Conservation (phyloP, 148 eudicot genomes). For the Chenopodium suecicum region DNA sequence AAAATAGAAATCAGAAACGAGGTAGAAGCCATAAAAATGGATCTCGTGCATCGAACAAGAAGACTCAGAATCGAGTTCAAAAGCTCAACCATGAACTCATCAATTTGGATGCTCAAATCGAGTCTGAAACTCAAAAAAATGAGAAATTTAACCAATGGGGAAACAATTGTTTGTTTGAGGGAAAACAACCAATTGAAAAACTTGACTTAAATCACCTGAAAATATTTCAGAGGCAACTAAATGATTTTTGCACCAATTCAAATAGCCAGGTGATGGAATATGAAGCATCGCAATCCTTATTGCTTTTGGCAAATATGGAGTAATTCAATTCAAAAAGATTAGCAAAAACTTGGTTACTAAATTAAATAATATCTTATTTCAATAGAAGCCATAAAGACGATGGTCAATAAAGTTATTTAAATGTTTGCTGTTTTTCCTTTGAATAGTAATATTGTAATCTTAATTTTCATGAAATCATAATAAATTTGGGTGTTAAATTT, state of each 20-base stretch:
- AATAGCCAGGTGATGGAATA: neutral
- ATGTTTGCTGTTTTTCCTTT: too few species aligned
- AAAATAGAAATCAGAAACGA: neutral
- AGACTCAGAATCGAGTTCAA: neutral
- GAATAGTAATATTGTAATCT: too few species aligned
- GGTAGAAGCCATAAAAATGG: neutral
- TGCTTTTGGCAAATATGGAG: slow-evolving; percentile 19
- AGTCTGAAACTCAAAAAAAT: neutral
- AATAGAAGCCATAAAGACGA: too few species aligned
- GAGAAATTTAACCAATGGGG: neutral
- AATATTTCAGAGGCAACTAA: slow-evolving; percentile 7
- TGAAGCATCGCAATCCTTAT: slow-evolving; percentile 26
- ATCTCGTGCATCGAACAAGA: neutral
- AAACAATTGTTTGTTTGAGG: neutral
- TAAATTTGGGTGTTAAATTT: too few species aligned
- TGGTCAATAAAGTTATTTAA: too few species aligned
- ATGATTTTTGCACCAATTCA: neutral
- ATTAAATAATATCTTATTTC: too few species aligned
- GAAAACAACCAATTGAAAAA: neutral
- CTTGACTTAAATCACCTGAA: slow-evolving; percentile 3
- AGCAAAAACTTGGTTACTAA: too few species aligned
- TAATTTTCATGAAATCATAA: too few species aligned
- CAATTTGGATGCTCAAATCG: slow-evolving; percentile 25
- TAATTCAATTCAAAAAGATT: too few species aligned
- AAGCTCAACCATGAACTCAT: slow-evolving; percentile 21